Conservation (phyloP, 805 yeast species). For the Lachancea lanzarotensis region DNA sequence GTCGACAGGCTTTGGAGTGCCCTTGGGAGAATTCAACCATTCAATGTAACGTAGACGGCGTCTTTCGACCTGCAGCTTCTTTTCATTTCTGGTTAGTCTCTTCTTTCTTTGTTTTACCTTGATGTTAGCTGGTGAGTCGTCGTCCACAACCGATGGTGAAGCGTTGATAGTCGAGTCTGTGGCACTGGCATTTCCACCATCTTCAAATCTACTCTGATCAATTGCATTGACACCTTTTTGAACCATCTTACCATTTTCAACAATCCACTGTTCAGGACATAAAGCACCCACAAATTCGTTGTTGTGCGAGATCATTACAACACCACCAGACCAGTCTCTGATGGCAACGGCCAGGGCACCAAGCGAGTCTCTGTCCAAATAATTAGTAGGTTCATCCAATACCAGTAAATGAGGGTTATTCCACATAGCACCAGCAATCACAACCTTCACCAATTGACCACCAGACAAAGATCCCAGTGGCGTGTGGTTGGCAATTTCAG, state of each 20-base stretch:
- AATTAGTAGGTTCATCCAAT: conserved; percentile 96
- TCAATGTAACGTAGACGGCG: conserved; percentile 90
- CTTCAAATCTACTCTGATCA: conserved; percentile 77
- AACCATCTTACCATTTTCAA: conserved; percentile 84
- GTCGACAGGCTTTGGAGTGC: conserved; percentile 91
- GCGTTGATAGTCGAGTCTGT: conserved; percentile 43
- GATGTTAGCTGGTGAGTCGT: conserved; percentile 92
- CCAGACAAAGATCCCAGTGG: conserved; percentile 96
- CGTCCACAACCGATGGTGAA: conserved; percentile 46
- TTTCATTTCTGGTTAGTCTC: conserved; percentile 95
- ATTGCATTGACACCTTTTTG: conserved; percentile 75
- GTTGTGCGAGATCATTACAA: conserved; percentile 96
- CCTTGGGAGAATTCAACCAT: conserved; percentile 95
- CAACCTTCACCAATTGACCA: conserved; percentile 97
- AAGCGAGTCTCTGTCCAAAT: conserved; percentile 93
- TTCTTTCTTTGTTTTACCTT: conserved; percentile 89
- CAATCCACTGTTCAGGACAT: conserved; percentile 98
- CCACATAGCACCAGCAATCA: conserved; percentile 99
- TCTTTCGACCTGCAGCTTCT: conserved; percentile 85
- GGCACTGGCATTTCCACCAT: conserved; percentile 51
- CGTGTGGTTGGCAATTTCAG: conserved; percentile 97
- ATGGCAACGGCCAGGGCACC: conserved; percentile 98
- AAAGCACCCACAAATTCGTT: conserved; percentile 94
- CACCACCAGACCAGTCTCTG: conserved; percentile 98
- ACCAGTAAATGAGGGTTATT: conserved; percentile 96